Evolutionary conservation across 495 filamentous ascomycete species (phyloP).

Genomic region (Pyrenula aspistea): DNA sequence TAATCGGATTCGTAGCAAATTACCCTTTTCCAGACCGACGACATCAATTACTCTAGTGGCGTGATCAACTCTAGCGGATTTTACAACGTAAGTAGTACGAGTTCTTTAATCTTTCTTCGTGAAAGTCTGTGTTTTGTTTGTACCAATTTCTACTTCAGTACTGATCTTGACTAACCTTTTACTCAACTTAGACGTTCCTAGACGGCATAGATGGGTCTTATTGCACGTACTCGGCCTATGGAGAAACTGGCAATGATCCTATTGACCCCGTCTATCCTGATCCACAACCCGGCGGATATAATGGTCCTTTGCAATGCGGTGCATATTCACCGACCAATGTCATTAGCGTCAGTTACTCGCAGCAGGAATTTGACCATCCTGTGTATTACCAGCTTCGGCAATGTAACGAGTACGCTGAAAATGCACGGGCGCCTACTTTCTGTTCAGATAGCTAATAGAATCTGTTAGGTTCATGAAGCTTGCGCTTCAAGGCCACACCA

Average conservation of each 20-base stretch:
- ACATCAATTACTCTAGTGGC: constrained; percentile 26
- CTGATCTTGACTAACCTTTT: background rate
- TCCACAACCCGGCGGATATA: constrained; percentile 37
- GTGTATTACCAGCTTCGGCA: constrained; percentile 40
- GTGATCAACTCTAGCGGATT: constrained; percentile 7
- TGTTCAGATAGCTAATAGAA: background rate
- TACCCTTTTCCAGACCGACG: constrained; percentile 44
- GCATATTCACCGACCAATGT: constrained; percentile 46
- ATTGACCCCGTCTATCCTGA: constrained; percentile 44
- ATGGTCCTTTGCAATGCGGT: constrained; percentile 48
- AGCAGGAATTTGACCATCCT: constrained; percentile 37
- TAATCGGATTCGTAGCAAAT: too few species aligned
- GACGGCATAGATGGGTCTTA: constrained; percentile 42
- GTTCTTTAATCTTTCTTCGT: background rate
- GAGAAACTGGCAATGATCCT: constrained; percentile 30
- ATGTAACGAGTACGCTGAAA: constrained; percentile 31
- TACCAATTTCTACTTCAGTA: too few species aligned
- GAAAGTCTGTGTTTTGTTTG: too few species aligned
- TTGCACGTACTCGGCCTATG: constrained; percentile 21
- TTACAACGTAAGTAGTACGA: constrained; percentile 14
- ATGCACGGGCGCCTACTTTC: background rate
- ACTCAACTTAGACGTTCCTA: constrained; percentile 29
- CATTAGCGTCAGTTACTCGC: constrained; percentile 46
- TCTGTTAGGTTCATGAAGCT: constrained; percentile 40
- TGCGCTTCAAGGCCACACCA: constrained; percentile 46